phyloP scores from a whole-genome alignment of 2,329 filamentous ascomycete genomes.

The Fusarium sp. region DNA sequence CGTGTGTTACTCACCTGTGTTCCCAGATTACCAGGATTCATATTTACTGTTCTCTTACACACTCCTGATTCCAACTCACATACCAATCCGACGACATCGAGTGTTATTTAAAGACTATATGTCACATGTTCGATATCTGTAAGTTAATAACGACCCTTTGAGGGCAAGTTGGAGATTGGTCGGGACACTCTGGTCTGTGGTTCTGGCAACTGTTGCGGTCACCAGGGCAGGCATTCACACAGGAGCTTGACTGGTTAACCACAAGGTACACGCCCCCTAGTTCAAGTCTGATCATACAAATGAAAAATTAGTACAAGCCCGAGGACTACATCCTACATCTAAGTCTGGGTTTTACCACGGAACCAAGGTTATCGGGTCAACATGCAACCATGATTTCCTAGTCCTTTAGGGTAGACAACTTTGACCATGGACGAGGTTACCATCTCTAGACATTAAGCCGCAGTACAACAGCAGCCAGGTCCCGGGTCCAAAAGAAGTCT shows the following conservation, averaged over 20 bases:
- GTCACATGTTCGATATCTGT: neutral
- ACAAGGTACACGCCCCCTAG: neutral
- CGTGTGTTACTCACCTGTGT: constrained; percentile 15
- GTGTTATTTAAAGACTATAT: neutral
- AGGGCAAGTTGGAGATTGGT: too few species aligned
- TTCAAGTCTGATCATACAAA: neutral
- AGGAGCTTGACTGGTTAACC: neutral
- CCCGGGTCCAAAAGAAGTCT: constrained; percentile 1
- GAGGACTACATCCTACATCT: too few species aligned
- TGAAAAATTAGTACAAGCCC: neutral
- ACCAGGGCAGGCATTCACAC: neutral
- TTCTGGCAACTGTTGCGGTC: neutral
- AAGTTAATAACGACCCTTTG: neutral
- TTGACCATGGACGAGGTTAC: neutral
- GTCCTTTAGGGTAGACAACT: neutral
- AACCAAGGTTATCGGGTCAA: neutral
- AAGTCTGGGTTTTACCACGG: neutral
- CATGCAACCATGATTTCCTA: neutral
- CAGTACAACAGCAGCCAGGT: constrained; percentile 5
- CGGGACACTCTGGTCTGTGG: neutral
- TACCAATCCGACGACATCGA: neutral
- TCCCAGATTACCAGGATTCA: constrained; percentile 1
- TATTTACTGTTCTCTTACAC: neutral
- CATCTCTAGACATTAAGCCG: neutral
- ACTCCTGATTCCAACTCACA: neutral